Percentiles rank a stretch among this genome's conserved stretches.
These are phyloP conservation scores for Nannochloropsis oceanica DNA, from an alignment of 108 stramenopile species.

Conservation along the genomic window DNA sequence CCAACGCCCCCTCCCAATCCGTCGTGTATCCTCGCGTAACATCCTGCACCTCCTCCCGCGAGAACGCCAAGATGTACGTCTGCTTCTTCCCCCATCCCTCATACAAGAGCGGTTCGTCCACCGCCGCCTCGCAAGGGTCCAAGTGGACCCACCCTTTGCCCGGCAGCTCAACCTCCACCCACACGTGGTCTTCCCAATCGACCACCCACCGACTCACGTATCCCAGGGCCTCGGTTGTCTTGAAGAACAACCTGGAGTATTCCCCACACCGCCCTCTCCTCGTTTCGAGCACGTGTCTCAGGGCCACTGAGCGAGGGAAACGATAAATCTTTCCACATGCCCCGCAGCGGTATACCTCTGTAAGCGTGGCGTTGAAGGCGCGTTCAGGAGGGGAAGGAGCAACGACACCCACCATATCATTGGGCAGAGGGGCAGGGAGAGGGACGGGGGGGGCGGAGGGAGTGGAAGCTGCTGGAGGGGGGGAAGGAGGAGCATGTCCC, in stretches of 20 bases:
- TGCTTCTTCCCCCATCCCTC: conserved; percentile 33
- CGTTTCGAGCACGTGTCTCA: conserved; percentile 17
- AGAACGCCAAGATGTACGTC: conserved; percentile 29
- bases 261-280: conserved; percentile 26
- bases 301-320: conserved; percentile 4
- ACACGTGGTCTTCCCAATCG: conserved; percentile 22
- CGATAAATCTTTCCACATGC: neutral
- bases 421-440: neutral
- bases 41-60: conserved; percentile 7
- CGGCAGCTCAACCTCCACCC: conserved; percentile 14
- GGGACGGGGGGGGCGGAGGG: neutral
- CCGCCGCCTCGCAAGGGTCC: conserved; percentile 36
- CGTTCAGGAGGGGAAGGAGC: neutral
- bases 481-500: neutral
- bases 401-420: neutral
- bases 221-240: conserved; percentile 10
- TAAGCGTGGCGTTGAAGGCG: neutral
- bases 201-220: conserved; percentile 13
- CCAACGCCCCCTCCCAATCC: neutral
- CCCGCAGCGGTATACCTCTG: conserved; percentile 14
- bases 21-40: conserved; percentile 24
- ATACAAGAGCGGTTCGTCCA: conserved; percentile 32
- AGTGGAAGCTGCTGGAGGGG: neutral
- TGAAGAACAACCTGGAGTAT: conserved; percentile 15
- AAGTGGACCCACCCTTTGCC: conserved; percentile 26